Evolutionary conservation across 1,139 yeast species (phyloP), one percentile per base, ranked within the genome.

Genomic region (Magnusiomyces suaveolens): DNA sequence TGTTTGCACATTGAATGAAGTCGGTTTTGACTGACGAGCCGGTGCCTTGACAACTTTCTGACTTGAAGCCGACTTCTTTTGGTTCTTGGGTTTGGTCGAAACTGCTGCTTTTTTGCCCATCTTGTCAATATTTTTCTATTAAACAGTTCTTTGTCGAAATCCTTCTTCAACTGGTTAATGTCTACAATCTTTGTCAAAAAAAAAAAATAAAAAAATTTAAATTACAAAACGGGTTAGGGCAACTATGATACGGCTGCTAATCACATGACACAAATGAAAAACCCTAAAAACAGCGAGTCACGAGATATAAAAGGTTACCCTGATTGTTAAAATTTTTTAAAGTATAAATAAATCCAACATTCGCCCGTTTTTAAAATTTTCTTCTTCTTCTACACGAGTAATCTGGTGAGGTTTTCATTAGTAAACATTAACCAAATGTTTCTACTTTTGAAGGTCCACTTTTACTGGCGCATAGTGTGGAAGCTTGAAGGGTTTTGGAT

Each of bases 381-480:
- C 62, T 62, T 53, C 53, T 52, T 48, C 33, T 39, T 38, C 21
- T 38, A 25, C 44, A 52, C 36, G 53, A 44, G 51, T 57, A 51
- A 46, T 56, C 46, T 36, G 51, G 58, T 56, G 58, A 36, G 32
- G 43, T 50, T 52, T 52, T 53, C 29, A 21, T 20, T 43, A 32
- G 55, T 53, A 47, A 53, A 52, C 55, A 52, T 48, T 41, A 48
- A 23, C 36, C 23, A 29, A 36, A 39, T 52, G 56, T 51, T 53
- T 53, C 48, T 48, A 53, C 50, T 51, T 53, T 20, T 18, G 51
- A 41, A 48, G 53, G 43, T 49, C 48, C 54, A 55, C 62, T 53
- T 54, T 54, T 62, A 36, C 66, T 39, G 66, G 61, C 67, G 63
- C 67, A 59, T 60, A 56, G 67, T 60, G 67, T 59, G 67, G 67